phyloP scores from a whole-genome alignment of 2,329 filamentous ascomycete species.

The Diaporthe caulivora region DNA sequence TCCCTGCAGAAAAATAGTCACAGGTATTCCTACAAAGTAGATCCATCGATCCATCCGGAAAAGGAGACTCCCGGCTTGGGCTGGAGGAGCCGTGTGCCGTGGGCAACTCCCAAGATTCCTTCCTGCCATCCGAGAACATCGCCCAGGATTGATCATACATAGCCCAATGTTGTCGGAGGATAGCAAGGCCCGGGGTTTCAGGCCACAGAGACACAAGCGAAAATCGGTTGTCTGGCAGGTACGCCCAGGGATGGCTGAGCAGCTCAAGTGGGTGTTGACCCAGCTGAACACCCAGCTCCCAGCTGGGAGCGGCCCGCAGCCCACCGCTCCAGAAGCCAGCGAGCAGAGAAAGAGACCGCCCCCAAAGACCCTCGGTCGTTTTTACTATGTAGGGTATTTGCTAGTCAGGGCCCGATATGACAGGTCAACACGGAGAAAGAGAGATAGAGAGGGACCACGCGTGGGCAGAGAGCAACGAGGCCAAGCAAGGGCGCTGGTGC shows the following conservation, averaged over 20 bases:
- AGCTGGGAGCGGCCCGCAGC: not conserved
- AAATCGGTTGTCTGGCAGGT: not conserved
- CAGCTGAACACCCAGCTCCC: not conserved
- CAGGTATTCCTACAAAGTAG: not conserved
- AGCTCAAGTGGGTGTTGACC: not conserved
- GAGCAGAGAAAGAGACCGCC: not conserved
- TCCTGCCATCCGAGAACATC: conserved; percentile 4
- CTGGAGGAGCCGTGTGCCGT: not conserved
- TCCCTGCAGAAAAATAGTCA: not conserved
- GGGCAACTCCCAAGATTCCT: not conserved
- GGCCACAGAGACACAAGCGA: not conserved
- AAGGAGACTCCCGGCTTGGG: not conserved
- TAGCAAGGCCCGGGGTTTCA: not conserved
- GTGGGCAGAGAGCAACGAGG: not conserved
- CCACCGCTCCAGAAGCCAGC: not conserved
- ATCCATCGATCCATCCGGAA: not conserved
- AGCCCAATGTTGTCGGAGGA: not conserved
- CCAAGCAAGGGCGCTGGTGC: conserved; percentile 19
- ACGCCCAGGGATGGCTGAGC: not conserved
- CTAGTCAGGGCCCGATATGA: conserved; percentile 6
- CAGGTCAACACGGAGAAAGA: not conserved
- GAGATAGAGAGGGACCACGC: not conserved
- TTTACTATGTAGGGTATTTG: not conserved
- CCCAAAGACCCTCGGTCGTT: not conserved
- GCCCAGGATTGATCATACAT: not conserved